phyloP scores from a whole-genome alignment of 1,284 basidiomycete species.

The Rhodotorula sp. region DNA sequence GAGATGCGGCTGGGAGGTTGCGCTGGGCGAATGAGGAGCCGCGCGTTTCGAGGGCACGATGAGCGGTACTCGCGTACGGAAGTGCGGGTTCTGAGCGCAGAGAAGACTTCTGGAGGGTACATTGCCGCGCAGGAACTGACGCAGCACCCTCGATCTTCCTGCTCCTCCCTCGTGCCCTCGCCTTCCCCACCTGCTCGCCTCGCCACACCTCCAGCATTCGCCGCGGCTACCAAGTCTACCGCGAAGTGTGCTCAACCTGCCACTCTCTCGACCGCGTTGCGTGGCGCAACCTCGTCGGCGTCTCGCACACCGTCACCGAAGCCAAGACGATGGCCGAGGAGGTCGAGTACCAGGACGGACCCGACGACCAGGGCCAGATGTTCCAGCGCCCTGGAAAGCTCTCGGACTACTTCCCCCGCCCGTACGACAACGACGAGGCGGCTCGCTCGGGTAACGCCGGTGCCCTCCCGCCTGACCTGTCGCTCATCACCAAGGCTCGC shows the following conservation, averaged over 20 bases:
- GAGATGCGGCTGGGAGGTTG: neutral
- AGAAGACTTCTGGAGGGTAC: neutral
- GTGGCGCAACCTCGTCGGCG: slow-evolving; percentile 98
- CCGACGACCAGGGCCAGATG: slow-evolving; percentile 94
- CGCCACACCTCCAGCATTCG: slow-evolving; percentile 69
- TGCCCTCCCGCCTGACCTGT: slow-evolving; percentile 95
- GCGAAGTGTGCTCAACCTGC: slow-evolving; percentile 97
- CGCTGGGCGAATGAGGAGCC: neutral
- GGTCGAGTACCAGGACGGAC: slow-evolving; percentile 94
- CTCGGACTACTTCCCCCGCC: slow-evolving; percentile 91
- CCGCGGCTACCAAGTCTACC: slow-evolving; percentile 97
- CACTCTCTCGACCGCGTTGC: slow-evolving; percentile 99
- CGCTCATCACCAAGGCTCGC: slow-evolving; percentile 95
- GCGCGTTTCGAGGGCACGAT: neutral
- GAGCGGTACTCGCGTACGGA: neutral
- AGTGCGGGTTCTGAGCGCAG: neutral
- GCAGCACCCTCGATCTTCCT: too few species aligned
- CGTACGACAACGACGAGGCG: slow-evolving; percentile 98
- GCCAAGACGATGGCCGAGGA: slow-evolving; percentile 90
- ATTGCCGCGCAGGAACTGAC: too few species aligned
- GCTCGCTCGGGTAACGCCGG: slow-evolving; percentile 91
- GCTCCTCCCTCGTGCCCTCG: neutral
- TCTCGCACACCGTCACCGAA: slow-evolving; percentile 94
- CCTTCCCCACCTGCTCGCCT: slow-evolving; percentile 3
- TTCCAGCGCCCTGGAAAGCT: slow-evolving; percentile 97